Base-by-base conservation (phyloP, 169 alveolate species). In the Plasmodium coatneyi region DNA sequence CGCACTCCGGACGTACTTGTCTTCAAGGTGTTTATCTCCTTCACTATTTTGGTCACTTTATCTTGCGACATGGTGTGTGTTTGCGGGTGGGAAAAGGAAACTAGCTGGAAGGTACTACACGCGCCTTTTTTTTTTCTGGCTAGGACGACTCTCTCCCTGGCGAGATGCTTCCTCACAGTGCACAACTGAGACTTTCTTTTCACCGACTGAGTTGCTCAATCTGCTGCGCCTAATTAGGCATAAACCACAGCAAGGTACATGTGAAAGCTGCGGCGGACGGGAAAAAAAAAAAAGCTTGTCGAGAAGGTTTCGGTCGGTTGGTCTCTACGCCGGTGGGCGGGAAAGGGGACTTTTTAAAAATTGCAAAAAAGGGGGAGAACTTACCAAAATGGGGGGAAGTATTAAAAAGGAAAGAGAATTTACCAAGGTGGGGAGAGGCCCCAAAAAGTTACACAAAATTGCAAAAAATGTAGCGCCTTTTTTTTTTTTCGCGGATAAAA, bases 11-110 rank as follows among this genome's bases (percentile, higher is more conserved):
- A 49, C 60, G 22, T 74, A 86, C 93, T 86, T 19, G 93, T n/a
- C 66, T 86, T 86, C 41, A 86, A 54, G 80, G 93, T 54, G 56
- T 78, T 86, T 49, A 86, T 86, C 43, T 86, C 93, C 72, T 86
- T 86, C 5, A 86, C 70, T 14, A 86, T 74, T 86, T 76, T 49
- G 1, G 86, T 86, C 41, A 86, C 80, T 52, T 70, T 86, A 30
- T 86, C 93, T 74, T 86, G 93, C n/a, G 93, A 86, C 93, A 86
- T 86, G 49, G 74, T 84, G 71, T 9, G 56, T 39, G 2, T 19
- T 28, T 25, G n/a, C 39, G 36, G n/a, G 36, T 66, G 71, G 10
- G n/a, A 41, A 80, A 22, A 30, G 76, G 54, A 6, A 80, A 46
- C 9, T 19, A 28, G 76, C 16, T 36, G 76, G 16, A 66, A 66